phyloP scores from a whole-genome alignment of 257 asterid species.

The Penstemon newberryi region DNA sequence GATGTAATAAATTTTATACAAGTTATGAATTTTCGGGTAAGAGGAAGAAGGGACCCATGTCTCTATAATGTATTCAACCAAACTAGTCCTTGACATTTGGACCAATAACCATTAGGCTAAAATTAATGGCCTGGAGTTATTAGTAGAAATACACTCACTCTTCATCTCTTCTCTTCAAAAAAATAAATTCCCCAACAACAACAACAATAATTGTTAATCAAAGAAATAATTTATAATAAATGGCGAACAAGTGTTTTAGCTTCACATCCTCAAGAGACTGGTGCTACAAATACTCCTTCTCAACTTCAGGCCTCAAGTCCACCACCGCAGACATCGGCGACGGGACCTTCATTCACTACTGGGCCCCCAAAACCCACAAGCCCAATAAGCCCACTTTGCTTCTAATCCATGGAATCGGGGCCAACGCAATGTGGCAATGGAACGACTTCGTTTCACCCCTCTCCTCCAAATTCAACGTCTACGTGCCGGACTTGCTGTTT shows the following conservation, averaged over 20 bases:
- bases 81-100: no score
- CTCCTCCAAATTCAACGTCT: slow-evolving; percentile 66
- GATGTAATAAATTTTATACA: no score
- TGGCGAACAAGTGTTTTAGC: slow-evolving; percentile 58
- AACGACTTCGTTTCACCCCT: slow-evolving; percentile 65
- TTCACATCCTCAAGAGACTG: slow-evolving; percentile 59
- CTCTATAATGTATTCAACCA: no score
- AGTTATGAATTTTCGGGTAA: no score
- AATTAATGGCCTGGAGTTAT: no score
- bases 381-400: slow-evolving; percentile 50
- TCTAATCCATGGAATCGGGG: slow-evolving; percentile 80
- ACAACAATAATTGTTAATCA: no score
- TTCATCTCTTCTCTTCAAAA: no score
- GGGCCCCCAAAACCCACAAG: slow-evolving; percentile 66
- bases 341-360: slow-evolving; percentile 67
- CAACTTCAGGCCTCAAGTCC: slow-evolving; percentile 64
- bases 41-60: no score
- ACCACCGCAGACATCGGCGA: slow-evolving; percentile 58
- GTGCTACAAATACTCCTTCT: slow-evolving; percentile 59
- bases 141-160: no score
- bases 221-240: neutral
- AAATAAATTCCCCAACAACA: no score
- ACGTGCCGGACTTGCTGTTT: slow-evolving; percentile 71
- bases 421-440: slow-evolving; percentile 98
- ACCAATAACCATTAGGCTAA: no score